phyloP scores from a whole-genome alignment of 805 yeast species.

The Phaffomyces opuntiae region DNA sequence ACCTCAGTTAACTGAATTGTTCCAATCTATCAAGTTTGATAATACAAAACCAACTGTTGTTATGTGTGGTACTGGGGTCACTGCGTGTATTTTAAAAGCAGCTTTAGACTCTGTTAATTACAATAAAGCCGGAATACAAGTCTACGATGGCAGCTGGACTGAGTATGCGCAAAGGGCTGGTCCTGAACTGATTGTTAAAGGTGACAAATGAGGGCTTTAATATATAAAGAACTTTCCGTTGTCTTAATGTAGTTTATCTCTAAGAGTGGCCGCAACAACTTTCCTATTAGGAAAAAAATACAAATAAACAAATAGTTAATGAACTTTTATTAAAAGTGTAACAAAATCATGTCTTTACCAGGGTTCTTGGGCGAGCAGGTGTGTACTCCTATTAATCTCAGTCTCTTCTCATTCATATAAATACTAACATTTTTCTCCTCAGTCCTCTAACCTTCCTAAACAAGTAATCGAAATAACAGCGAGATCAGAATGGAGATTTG shows the following conservation, averaged over 20 bases:
- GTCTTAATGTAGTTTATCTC: not conserved
- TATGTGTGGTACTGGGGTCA: slow-evolving; percentile 95
- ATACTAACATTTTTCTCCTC: not conserved
- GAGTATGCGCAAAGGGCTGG: slow-evolving; percentile 83
- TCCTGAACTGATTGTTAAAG: slow-evolving; percentile 42
- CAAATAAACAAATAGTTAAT: not conserved
- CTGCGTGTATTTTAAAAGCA: slow-evolving; percentile 80
- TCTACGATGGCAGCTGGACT: slow-evolving; percentile 87
- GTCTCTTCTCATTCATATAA: too few species aligned
- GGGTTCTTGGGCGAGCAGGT: slow-evolving; percentile 5
- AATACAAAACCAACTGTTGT: slow-evolving; percentile 62
- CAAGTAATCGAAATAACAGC: slow-evolving; percentile 22
- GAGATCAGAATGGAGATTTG: slow-evolving; percentile 69
- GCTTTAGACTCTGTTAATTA: slow-evolving; percentile 58
- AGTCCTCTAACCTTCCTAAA: slow-evolving; percentile 1
- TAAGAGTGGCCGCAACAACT: not conserved
- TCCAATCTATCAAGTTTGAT: slow-evolving; percentile 32
- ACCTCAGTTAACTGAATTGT: slow-evolving; percentile 38
- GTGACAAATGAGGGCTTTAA: slow-evolving; percentile 1
- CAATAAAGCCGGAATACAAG: slow-evolving; percentile 37
- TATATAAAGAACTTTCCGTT: not conserved
- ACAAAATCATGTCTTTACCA: slow-evolving; percentile 4
- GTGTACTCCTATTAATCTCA: not conserved
- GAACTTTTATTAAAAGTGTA: not conserved
- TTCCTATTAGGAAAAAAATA: not conserved